These are phyloP conservation scores for Vigna mungo DNA, from an alignment of 306 rosid genomes.

Conservation along the genomic window DNA sequence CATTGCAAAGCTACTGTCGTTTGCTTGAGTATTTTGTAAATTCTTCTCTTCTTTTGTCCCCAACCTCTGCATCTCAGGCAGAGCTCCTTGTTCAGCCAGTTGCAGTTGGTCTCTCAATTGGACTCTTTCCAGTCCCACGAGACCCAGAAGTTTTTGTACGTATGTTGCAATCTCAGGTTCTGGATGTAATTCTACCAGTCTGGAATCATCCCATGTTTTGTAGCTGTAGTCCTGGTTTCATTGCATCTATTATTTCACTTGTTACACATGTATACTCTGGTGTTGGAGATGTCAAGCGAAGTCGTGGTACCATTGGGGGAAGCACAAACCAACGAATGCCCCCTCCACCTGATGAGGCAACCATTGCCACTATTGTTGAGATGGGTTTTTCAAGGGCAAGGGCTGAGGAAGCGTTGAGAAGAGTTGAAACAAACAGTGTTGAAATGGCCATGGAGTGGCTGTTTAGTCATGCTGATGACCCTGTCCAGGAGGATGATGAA, in stretches of 20 bases:
- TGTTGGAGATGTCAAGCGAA: slow-evolving; percentile 92
- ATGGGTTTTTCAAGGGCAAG: slow-evolving; percentile 98
- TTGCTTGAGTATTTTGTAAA: slow-evolving; percentile 94
- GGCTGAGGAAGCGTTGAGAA: slow-evolving; percentile 97
- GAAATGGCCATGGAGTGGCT: slow-evolving; percentile 99
- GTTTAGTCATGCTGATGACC: slow-evolving; percentile 92
- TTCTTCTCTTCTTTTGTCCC: slow-evolving; percentile 85
- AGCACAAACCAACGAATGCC: slow-evolving; percentile 75
- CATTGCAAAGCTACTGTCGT: slow-evolving; percentile 84
- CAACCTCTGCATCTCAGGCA: slow-evolving; percentile 85
- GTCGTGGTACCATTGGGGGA: slow-evolving; percentile 72
- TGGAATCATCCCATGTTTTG: slow-evolving; percentile 94
- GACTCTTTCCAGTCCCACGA: slow-evolving; percentile 95
- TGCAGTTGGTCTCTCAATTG: slow-evolving; percentile 94
- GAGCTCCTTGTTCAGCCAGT: slow-evolving; percentile 97
- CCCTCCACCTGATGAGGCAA: slow-evolving; percentile 93
- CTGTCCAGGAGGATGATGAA: slow-evolving; percentile 99
- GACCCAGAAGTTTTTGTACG: slow-evolving; percentile 97
- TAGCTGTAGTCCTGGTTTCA: slow-evolving; percentile 74
- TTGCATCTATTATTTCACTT: slow-evolving; percentile 91
- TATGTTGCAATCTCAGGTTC: slow-evolving; percentile 96
- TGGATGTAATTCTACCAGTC: slow-evolving; percentile 85
- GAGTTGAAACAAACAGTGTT: slow-evolving; percentile 96
- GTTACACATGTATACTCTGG: slow-evolving; percentile 92
- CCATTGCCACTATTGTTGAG: slow-evolving; percentile 88